A percentile compares a stretch with the other conserved stretches of the same genome.
These are phyloP conservation scores for Ramalina peruviana DNA, from an alignment of 495 filamentous ascomycete genomes.

Conservation along the genomic window DNA sequence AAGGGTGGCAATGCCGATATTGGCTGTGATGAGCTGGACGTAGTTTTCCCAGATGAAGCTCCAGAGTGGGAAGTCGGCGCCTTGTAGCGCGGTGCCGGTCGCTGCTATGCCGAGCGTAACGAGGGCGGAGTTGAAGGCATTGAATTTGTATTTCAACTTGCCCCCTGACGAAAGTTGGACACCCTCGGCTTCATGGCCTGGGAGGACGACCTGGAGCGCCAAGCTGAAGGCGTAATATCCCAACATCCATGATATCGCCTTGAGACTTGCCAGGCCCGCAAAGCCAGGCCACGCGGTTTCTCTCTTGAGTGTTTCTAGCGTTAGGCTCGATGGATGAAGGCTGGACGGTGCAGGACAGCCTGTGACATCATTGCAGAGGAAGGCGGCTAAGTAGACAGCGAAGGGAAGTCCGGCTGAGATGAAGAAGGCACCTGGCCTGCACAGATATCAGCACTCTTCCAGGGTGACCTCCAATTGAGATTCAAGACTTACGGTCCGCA, in stretches of 20 bases:
- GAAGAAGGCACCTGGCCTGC: conserved; percentile 59
- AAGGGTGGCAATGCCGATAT: conserved; percentile 55
- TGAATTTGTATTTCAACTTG: conserved; percentile 76
- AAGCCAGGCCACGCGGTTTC: conserved; percentile 74
- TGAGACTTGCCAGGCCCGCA: conserved; percentile 41
- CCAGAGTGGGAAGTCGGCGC: conserved; percentile 76
- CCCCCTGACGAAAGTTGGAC: conserved; percentile 56
- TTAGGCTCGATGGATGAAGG: conserved; percentile 57
- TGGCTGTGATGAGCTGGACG: conserved; percentile 67
- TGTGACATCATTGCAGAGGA: conserved; percentile 82
- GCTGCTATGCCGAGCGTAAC: conserved; percentile 52
- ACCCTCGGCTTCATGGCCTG: conserved; percentile 58
- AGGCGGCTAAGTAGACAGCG: conserved; percentile 58
- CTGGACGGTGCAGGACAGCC: conserved; percentile 86
- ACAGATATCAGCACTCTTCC: conserved; percentile 11
- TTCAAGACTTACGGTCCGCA: conserved; percentile 62
- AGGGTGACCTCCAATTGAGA: conserved; percentile 2
- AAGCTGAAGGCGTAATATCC: conserved; percentile 72
- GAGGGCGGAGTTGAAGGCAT: conserved; percentile 69
- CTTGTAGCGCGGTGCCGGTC: conserved; percentile 60
- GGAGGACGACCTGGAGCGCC: conserved; percentile 61
- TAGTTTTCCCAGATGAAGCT: conserved; percentile 88
- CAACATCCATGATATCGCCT: conserved; percentile 50
- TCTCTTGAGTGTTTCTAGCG: conserved; percentile 52
- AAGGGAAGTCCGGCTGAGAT: conserved; percentile 67